Evolutionary conservation across 257 asterid species (phyloP), one percentile per base, ranked within the genome.

Genomic region (Solanum chiquidenum): DNA sequence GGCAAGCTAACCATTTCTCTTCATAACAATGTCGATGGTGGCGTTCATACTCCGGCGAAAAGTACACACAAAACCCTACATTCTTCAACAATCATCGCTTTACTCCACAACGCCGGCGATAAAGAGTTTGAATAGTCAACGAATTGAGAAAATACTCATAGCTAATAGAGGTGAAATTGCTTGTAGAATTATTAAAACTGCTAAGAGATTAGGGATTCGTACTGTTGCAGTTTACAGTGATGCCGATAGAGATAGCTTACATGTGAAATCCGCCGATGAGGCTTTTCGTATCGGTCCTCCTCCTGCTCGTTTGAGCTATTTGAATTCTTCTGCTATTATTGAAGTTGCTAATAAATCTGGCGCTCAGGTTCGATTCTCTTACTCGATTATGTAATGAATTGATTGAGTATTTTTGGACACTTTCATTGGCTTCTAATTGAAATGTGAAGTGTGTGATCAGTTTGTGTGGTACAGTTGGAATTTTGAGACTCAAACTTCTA

Each of bases 161-260:
- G 99, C 99, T 0, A 97, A 97, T 77, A 89, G 99, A 90, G 99
- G 99, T 82, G 99, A 97, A 93, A 97, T 97, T 60, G 98, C 99
- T 23, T 97, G 99, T 92, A 91, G 99, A 91, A 92, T 97, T 13
- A 95, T 95, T 85, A 91, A 91, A 14, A 95, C 98, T 3, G 99
- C 98, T 37, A 94, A 92, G 91, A 85, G 95, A 23, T 88, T 97
- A 66, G 99, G 99, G 84, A 94, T 97, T 86, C 98, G 90, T 83
- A 92, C 99, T 0, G 99, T 97, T 14, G 98, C 98, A 18, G 94
- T 97, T 85, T 97, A 91, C 84, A 97, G 99, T 86, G 98, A 97
- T 79, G 99, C 98, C 29, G 99, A 96, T 88, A 92, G 92, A 89
- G 87, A 92, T 73, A 93, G 98, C 86, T 91, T 97, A 90, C 99